Conservation (phyloP, 2,329 filamentous ascomycete species). For the Ustulina deusta region DNA sequence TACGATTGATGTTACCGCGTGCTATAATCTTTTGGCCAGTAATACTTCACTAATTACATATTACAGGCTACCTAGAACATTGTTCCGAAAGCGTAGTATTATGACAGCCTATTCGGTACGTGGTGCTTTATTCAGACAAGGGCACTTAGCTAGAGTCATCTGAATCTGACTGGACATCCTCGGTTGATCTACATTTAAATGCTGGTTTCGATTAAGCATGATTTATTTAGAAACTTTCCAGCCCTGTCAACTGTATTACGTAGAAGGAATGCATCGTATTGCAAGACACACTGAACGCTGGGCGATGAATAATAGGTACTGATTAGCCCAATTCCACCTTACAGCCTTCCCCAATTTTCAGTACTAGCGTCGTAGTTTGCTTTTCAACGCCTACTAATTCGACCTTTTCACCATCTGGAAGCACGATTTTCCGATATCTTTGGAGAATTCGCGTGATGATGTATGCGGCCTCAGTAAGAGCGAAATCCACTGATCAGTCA, state of each 20-base stretch:
- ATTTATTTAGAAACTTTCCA: not conserved
- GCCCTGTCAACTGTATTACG: not conserved
- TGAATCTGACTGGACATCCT: no score
- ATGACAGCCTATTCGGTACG: no score
- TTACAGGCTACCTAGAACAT: no score
- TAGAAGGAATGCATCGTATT: not conserved
- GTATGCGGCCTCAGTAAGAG: conserved; percentile 45
- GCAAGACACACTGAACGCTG: not conserved
- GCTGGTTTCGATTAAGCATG: not conserved
- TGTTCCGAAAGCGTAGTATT: no score
- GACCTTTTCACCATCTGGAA: conserved; percentile 41
- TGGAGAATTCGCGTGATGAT: conserved; percentile 43
- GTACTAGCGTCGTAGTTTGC: conserved; percentile 42
- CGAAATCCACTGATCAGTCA: conserved; percentile 43
- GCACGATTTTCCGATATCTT: conserved; percentile 40
- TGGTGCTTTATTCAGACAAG: no score
- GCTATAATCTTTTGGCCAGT: no score
- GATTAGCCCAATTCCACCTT: conserved; percentile 40
- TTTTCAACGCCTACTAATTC: conserved; percentile 43
- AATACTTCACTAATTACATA: no score
- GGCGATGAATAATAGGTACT: not conserved
- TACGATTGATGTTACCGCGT: no score
- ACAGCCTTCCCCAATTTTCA: conserved; percentile 43
- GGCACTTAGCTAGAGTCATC: no score
- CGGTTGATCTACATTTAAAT: no score